Evolutionary conservation across 2,329 filamentous ascomycete genomes (phyloP).

Genomic region (Penicillium decumbens): DNA sequence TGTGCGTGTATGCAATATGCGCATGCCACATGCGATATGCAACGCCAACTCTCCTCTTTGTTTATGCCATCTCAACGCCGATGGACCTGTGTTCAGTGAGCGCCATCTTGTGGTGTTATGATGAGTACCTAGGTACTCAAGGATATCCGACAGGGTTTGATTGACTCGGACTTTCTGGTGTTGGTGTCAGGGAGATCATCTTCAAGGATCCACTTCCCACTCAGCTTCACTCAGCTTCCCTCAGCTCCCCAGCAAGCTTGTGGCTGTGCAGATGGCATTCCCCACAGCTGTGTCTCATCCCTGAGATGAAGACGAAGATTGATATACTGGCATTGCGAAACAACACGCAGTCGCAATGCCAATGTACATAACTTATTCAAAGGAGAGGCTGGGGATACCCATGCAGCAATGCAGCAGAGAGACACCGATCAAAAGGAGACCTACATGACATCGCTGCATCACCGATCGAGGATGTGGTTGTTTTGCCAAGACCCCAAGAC

Average conservation of each 20-base stretch:
- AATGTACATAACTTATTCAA: neutral
- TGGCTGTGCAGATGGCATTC: constrained; percentile 13
- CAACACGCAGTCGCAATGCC: neutral
- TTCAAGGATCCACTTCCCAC: neutral
- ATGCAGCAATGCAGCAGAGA: neutral
- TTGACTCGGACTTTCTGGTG: neutral
- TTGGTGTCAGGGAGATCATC: neutral
- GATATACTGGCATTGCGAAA: no score
- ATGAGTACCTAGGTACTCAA: no score
- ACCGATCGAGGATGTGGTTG: neutral
- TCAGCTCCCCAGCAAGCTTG: constrained; percentile 3
- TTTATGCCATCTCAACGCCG: no score
- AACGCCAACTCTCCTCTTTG: no score
- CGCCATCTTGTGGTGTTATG: no score
- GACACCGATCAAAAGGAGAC: neutral
- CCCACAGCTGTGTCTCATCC: constrained; percentile 12
- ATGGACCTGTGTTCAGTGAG: no score
- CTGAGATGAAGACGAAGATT: neutral
- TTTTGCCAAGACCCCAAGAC: constrained; percentile 3
- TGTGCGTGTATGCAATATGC: no score
- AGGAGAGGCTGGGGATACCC: neutral
- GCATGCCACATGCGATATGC: no score
- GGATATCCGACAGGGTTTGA: neutral
- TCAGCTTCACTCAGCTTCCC: neutral
- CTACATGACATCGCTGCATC: neutral